Evolutionary conservation across 352 stramenopile genomes (phyloP), one percentile per base, ranked within the genome.

Genomic region (Sclerospora graminicola): DNA sequence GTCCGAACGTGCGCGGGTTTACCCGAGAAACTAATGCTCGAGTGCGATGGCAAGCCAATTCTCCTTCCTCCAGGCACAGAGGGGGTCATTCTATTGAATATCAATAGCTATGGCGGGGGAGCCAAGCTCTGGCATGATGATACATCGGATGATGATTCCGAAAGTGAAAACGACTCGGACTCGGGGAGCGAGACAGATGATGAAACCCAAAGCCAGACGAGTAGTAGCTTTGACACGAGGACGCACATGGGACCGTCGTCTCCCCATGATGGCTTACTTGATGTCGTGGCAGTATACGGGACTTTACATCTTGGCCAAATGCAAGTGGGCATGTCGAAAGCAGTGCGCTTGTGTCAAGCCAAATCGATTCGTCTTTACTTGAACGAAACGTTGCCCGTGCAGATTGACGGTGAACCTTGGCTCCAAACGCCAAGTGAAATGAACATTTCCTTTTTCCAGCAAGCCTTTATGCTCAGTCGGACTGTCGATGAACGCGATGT

Each of bases 371-470:
- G 62, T 31, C 52, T 91, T 28, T 56, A 49, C 0, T 31, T 89
- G 34, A 74, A 77, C 13, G 74, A 88, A 39, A 82, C 60, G 4
- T 41, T 89, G 5, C 76, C 79, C 1, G 49, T 97, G 30, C 93
- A 98, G 58, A 89, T 98, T 29, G 93, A 98, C 51, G 93, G 93
- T 7, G 93, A 98, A 64, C 93, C 93, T 13, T 97, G 91, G 91
- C 66, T 83, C 46, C 91, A 98, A 58, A 69, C 63, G 24, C 63
- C 64, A 13, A 89, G 80, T 27, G 77, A 79, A 8, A 56, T 97
- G 28, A 58, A 76, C 16, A 85, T 97, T 36, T 68, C 69, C 13
- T 89, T 82, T 53, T 67, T 86, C 32, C 74, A 92, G 38, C 72
- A 91, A 50, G 74, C 79, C 8, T 86, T 89, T 54, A 91, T 91